Conservation (phyloP, 805 yeast genomes). For the Yamadazyma laniorum region DNA sequence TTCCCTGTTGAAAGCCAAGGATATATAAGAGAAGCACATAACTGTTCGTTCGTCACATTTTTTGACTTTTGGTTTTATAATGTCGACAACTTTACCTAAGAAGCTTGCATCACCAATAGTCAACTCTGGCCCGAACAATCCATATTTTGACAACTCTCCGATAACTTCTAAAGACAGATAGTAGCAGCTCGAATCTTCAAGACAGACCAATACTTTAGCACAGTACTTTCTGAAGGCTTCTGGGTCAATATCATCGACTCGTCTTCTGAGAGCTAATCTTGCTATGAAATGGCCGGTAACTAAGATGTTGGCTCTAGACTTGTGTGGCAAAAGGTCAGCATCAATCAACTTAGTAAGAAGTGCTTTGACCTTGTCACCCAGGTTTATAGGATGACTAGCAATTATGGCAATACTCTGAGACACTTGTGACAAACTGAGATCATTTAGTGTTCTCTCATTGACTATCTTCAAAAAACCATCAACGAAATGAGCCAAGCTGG, state of each 20-base stretch:
- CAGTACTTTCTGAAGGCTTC: slow-evolving; percentile 13
- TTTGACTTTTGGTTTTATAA: slow-evolving; percentile 43
- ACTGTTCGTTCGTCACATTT: slow-evolving; percentile 60
- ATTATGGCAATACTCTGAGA: slow-evolving; percentile 50
- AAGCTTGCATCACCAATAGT: slow-evolving; percentile 7
- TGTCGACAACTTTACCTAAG: slow-evolving; percentile 16
- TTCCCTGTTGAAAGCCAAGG: slow-evolving; percentile 28
- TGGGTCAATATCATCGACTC: slow-evolving; percentile 18
- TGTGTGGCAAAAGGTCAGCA: slow-evolving; percentile 13
- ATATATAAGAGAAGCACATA: slow-evolving; percentile 53
- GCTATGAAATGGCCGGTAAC: slow-evolving; percentile 47
- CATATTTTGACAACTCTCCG: slow-evolving; percentile 46
- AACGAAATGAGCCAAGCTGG: slow-evolving; percentile 16
- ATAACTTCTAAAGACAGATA: slow-evolving; percentile 35
- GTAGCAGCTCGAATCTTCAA: slow-evolving; percentile 20
- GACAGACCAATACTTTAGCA: slow-evolving; percentile 14
- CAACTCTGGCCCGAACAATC: slow-evolving; percentile 40
- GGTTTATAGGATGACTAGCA: slow-evolving; percentile 38
- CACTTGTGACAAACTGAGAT: slow-evolving; percentile 27
- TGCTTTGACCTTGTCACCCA: slow-evolving; percentile 6
- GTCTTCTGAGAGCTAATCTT: slow-evolving; percentile 37
- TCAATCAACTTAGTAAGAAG: slow-evolving; percentile 10
- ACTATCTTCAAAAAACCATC: slow-evolving; percentile 25
- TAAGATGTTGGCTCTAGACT: slow-evolving; percentile 23
- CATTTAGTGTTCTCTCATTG: slow-evolving; percentile 20